Evolutionary conservation across 139 green algal species (phyloP).

Genomic region (Prasinococcaceae sp.): DNA sequence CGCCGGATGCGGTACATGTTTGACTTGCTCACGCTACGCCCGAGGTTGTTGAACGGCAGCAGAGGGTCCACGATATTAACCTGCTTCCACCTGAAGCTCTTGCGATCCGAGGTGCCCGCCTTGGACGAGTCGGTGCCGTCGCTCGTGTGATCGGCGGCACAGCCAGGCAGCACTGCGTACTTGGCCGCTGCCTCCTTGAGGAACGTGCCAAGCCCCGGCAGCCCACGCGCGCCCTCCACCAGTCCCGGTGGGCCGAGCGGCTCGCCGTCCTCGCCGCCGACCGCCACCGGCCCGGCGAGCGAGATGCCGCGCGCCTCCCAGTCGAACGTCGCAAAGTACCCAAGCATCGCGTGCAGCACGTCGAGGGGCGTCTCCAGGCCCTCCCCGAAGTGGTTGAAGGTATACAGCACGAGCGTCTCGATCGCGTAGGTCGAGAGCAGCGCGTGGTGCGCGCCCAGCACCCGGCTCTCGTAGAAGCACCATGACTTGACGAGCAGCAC

Average conservation of each 20-base stretch:
- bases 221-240: too few relatives aligned
- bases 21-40: conserved; percentile 65
- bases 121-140: neutral
- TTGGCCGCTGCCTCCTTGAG: too few relatives aligned
- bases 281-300: neutral
- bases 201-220: too few relatives aligned
- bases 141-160: neutral
- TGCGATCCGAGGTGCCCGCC: too few relatives aligned
- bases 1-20: too few relatives aligned
- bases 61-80: conserved; percentile 91
- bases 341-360: conserved; percentile 74
- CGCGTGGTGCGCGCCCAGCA: conserved; percentile 86
- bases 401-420: conserved; percentile 88
- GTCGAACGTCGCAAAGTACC: conserved; percentile 31
- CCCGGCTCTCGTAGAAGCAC: conserved; percentile 91
- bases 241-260: too few relatives aligned
- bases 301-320: neutral
- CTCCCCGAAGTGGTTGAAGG: conserved; percentile 70
- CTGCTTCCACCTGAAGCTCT: conserved; percentile 44
- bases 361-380: conserved; percentile 50
- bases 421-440: conserved; percentile 91
- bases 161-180: too few relatives aligned
- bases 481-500: conserved; percentile 96
- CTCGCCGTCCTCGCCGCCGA: neutral
- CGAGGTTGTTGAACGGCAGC: conserved; percentile 88